These are phyloP conservation scores for Gossypium davidsonii DNA, from an alignment of 441 rosid genomes.

Conservation along the genomic window DNA sequence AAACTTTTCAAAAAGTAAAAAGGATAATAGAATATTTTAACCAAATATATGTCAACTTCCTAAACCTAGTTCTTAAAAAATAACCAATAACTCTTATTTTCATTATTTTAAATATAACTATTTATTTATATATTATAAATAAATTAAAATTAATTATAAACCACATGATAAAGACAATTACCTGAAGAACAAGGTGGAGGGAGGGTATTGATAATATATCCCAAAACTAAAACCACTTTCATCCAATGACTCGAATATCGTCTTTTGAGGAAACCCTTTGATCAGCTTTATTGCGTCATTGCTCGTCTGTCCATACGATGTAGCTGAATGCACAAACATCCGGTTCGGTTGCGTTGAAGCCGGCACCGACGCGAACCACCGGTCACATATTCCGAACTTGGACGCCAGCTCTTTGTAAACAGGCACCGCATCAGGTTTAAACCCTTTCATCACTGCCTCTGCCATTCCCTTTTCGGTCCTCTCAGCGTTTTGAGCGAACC, in stretches of 20 bases:
- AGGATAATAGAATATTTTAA: too few species aligned
- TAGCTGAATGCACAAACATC: constrained; percentile 47
- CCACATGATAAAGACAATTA: neutral
- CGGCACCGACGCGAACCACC: constrained; percentile 56
- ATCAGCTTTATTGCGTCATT: constrained; percentile 35
- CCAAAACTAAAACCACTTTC: constrained; percentile 43
- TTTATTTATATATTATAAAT: too few species aligned
- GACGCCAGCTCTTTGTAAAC: constrained; percentile 43
- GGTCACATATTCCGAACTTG: constrained; percentile 47
- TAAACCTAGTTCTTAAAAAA: too few species aligned
- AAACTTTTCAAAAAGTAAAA: too few species aligned
- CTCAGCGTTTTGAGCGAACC: constrained; percentile 77
- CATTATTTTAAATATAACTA: too few species aligned
- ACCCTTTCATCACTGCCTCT: constrained; percentile 69
- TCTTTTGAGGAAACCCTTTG: constrained; percentile 46
- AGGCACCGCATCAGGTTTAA: constrained; percentile 40
- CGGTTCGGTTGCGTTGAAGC: constrained; percentile 53
- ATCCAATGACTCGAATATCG: constrained; percentile 38
- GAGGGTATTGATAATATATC: constrained; percentile 41
- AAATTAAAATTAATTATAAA: too few species aligned
- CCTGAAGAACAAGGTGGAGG: constrained; percentile 46
- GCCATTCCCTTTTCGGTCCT: constrained; percentile 48
- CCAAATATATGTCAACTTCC: too few species aligned
- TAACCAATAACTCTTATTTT: too few species aligned
- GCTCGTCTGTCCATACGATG: constrained; percentile 43